Conservation (phyloP, 345 rosid species). For the Arabidopsis arenosa region DNA sequence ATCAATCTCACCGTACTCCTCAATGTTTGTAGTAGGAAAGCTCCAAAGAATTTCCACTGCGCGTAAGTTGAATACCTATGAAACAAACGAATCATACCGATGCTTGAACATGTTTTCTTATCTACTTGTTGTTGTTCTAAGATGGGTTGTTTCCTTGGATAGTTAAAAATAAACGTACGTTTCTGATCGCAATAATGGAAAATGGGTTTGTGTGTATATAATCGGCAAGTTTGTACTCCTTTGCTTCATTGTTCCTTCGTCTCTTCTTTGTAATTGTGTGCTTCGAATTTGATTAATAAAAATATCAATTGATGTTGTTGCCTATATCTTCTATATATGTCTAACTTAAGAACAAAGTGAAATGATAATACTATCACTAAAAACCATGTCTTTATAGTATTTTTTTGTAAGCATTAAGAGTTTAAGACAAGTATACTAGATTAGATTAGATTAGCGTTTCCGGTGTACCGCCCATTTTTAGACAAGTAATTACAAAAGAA, state of each 20-base stretch:
- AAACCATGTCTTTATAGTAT: no score
- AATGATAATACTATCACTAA: no score
- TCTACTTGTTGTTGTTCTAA: neutral
- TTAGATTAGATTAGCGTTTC: no score
- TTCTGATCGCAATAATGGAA: constrained; percentile 24
- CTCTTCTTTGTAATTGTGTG: constrained; percentile 12
- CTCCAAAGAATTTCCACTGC: constrained; percentile 48
- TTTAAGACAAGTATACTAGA: no score
- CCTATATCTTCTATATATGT: neutral
- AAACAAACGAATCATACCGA: neutral
- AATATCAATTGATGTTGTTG: constrained; percentile 8
- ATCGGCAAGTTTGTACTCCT: constrained; percentile 29
- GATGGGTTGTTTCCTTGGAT: neutral
- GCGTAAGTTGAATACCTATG: constrained; percentile 27
- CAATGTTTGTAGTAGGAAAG: constrained; percentile 44
- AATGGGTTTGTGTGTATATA: constrained; percentile 15
- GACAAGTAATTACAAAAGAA: no score
- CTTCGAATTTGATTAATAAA: constrained; percentile 23
- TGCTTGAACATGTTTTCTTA: neutral
- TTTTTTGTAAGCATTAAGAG: no score
- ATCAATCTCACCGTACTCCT: constrained; percentile 51
- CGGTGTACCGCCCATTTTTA: no score
- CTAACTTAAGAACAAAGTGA: no score
- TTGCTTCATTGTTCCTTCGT: constrained; percentile 4
- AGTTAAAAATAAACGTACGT: constrained; percentile 15